Conservation (phyloP, 2,329 filamentous ascomycete species). For the Scedosporium aurantiacum region DNA sequence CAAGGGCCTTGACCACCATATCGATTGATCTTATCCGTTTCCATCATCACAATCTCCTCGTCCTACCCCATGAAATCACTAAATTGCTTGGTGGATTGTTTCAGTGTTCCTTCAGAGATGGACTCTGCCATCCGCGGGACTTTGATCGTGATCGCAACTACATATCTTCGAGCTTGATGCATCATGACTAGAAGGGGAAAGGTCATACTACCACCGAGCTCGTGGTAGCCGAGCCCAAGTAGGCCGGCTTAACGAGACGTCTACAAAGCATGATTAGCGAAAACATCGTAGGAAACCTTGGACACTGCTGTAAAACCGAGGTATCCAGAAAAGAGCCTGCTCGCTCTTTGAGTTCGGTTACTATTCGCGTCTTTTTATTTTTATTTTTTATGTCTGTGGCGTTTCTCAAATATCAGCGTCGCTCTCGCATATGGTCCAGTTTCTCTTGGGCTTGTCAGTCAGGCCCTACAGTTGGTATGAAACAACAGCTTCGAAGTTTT, state of each 20-base stretch:
- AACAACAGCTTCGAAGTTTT: too few species aligned
- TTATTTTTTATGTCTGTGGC: too few species aligned
- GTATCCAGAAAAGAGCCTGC: too few species aligned
- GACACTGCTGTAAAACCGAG: too few species aligned
- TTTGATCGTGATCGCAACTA: conserved; percentile 75
- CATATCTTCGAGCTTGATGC: conserved; percentile 46
- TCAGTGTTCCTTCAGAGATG: conserved; percentile 92
- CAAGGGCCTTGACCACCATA: conserved; percentile 87
- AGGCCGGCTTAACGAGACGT: conserved; percentile 29
- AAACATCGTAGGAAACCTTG: neutral
- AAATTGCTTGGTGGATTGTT: conserved; percentile 86
- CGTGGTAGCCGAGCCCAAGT: conserved; percentile 32
- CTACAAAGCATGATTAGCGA: conserved; percentile 29
- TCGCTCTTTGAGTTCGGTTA: too few species aligned
- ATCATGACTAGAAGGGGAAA: conserved; percentile 42
- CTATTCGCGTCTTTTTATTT: too few species aligned
- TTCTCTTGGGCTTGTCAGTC: too few species aligned
- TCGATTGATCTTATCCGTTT: conserved; percentile 99
- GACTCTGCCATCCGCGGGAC: conserved; percentile 98
- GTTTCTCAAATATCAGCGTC: too few species aligned
- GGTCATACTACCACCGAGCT: conserved; percentile 22
- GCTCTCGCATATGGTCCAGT: too few species aligned
- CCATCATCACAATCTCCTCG: conserved; percentile 96
- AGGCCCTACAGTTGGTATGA: too few species aligned
- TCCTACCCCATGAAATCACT: conserved; percentile 92